These are phyloP conservation scores for Malus domestica DNA, from an alignment of 306 rosid species.

Conservation along the genomic window DNA sequence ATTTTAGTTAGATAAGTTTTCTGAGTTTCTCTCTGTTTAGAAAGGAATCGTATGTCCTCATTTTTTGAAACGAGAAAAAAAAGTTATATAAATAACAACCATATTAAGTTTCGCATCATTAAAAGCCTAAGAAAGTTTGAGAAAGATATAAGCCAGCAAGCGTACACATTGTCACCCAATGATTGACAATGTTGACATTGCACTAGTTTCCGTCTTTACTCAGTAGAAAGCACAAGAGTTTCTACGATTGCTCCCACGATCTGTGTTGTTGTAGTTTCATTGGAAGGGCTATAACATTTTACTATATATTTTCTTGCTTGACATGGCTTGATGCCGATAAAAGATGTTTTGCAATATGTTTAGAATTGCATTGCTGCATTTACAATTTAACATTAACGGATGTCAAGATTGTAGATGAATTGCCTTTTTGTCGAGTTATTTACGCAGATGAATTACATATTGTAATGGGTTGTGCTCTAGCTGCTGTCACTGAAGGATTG, in stretches of 20 bases:
- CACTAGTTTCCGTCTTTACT: no score
- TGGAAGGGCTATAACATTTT: no score
- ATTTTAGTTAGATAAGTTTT: no score
- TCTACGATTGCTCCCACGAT: no score
- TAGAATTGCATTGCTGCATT: no score
- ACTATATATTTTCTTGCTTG: neutral
- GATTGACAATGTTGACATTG: no score
- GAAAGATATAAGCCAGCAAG: neutral
- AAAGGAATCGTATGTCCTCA: no score
- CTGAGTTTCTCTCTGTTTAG: no score
- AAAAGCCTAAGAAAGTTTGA: neutral
- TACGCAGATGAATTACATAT: conserved; percentile 4
- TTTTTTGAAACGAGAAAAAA: neutral
- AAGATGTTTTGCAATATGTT: no score
- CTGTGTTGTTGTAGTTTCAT: no score
- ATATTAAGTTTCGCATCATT: neutral
- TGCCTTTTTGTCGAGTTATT: neutral
- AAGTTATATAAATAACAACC: neutral
- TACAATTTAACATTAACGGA: no score
- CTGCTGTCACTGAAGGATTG: conserved; percentile 59
- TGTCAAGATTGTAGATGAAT: neutral
- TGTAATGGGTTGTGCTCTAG: conserved; percentile 80
- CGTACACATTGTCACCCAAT: neutral
- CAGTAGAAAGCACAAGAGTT: no score
- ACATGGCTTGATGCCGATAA: neutral